Percentiles rank a stretch among this genome's conserved stretches.
Conservation (phyloP, 2,329 filamentous ascomycete genomes). For the Didymella segeticola region DNA sequence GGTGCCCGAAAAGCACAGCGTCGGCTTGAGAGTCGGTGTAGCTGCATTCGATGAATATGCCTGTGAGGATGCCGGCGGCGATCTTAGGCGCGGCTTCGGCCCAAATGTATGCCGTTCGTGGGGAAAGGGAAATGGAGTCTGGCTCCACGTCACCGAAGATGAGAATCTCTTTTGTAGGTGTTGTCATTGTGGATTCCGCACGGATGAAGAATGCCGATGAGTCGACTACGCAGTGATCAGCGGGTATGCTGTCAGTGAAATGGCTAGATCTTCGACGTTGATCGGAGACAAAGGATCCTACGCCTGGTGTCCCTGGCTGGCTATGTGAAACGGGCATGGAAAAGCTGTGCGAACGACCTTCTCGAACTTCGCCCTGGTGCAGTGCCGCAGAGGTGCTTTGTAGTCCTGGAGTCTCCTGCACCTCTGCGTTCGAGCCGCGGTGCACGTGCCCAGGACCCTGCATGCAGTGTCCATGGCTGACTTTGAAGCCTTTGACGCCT, state of each 20-base stretch:
- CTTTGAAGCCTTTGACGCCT: slow-evolving; percentile 83
- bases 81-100: slow-evolving; percentile 87
- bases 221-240: slow-evolving; percentile 72
- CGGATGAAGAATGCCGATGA: slow-evolving; percentile 95
- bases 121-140: slow-evolving; percentile 80
- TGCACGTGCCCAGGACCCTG: slow-evolving; percentile 60
- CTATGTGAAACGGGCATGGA: slow-evolving; percentile 41
- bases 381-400: slow-evolving; percentile 31
- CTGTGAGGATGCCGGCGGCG: slow-evolving; percentile 71
- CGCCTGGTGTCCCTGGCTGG: slow-evolving; percentile 45
- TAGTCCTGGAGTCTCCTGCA: slow-evolving; percentile 45
- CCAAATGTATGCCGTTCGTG: slow-evolving; percentile 86
- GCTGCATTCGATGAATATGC: slow-evolving; percentile 94
- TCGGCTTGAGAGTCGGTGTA: slow-evolving; percentile 83
- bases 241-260: slow-evolving; percentile 21
- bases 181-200: slow-evolving; percentile 59
- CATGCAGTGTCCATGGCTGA: slow-evolving; percentile 90
- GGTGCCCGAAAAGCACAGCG: slow-evolving; percentile 83
- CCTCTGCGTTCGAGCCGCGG: slow-evolving; percentile 52
- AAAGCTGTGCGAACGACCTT: slow-evolving; percentile 45
- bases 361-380: slow-evolving; percentile 31
- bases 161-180: slow-evolving; percentile 70
- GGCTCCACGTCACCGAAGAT: slow-evolving; percentile 97
- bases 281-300: slow-evolving; percentile 26
- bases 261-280: slow-evolving; percentile 26